These are phyloP conservation scores for Mycena alexandri DNA, from an alignment of 768 basidiomycete genomes.

Conservation along the genomic window DNA sequence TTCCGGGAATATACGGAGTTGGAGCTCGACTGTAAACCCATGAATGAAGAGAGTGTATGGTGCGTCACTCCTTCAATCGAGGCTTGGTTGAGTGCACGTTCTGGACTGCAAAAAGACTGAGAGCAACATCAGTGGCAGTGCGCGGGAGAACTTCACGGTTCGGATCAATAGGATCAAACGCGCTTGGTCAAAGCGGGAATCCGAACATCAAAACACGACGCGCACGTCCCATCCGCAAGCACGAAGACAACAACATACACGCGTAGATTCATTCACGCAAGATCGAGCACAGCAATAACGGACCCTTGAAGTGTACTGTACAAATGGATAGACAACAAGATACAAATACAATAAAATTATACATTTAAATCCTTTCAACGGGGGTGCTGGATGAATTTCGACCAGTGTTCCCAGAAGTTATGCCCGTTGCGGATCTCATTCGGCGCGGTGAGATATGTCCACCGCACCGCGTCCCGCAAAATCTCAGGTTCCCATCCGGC, in stretches of 20 bases:
- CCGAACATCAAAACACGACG: neutral
- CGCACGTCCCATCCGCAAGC: too few species aligned
- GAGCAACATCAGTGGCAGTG: neutral
- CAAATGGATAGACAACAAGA: too few species aligned
- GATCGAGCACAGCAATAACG: too few species aligned
- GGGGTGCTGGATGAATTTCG: neutral
- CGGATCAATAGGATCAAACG: slow-evolving; percentile 11
- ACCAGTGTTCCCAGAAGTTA: slow-evolving; percentile 25
- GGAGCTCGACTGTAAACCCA: neutral
- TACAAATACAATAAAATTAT: too few species aligned
- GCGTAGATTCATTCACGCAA: too few species aligned
- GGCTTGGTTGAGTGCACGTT: too few species aligned
- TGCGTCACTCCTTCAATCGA: too few species aligned
- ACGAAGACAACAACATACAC: too few species aligned
- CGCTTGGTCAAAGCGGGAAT: slow-evolving; percentile 1
- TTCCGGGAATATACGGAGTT: neutral
- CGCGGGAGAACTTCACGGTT: neutral
- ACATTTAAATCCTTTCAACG: too few species aligned
- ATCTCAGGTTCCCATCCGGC: slow-evolving; percentile 27
- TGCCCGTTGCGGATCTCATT: neutral
- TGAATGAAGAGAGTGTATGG: neutral
- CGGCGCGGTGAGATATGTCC: neutral
- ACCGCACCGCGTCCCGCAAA: slow-evolving; percentile 3
- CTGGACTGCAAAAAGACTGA: neutral
- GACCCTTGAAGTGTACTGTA: too few species aligned